Conservation (phyloP, 768 basidiomycete genomes). For the Lactarius trivialis region DNA sequence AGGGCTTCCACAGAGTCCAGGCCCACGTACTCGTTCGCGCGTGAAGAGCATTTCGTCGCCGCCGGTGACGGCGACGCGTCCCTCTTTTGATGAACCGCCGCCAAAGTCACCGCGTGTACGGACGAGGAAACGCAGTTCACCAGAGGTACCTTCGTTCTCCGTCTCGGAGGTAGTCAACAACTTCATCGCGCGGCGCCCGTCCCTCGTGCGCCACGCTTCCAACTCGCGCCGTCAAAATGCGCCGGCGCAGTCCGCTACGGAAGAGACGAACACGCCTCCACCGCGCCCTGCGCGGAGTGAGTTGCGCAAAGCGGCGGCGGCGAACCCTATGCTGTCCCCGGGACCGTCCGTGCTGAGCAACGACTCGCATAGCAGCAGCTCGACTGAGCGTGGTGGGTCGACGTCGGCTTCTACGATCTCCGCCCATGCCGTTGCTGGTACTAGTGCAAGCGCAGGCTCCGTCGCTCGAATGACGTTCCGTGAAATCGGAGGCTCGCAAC, state of each 20-base stretch:
- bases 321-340: conserved; percentile 1
- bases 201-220: conserved; percentile 6
- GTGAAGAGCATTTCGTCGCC: conserved; percentile 3
- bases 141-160: conserved; percentile 46
- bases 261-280: conserved; percentile 19
- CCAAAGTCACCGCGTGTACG: neutral
- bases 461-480: conserved; percentile 42
- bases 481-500: conserved; percentile 35
- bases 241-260: conserved; percentile 13
- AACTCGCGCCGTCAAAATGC: conserved; percentile 1
- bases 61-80: neutral
- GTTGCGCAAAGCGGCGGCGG: too few relatives aligned
- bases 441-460: conserved; percentile 1
- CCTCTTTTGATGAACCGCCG: neutral
- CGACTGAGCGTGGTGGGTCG: conserved; percentile 16
- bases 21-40: neutral
- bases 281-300: conserved; percentile 28
- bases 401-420: conserved; percentile 2
- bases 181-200: conserved; percentile 29
- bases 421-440: neutral
- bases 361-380: conserved; percentile 15
- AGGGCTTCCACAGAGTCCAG: neutral
- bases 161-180: conserved; percentile 41
- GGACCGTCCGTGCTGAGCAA: conserved; percentile 25
- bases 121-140: conserved; percentile 29